Evolutionary conservation across 345 rosid genomes (phyloP), one percentile per base, ranked within the genome.

Genomic region (Brassica juncea): DNA sequence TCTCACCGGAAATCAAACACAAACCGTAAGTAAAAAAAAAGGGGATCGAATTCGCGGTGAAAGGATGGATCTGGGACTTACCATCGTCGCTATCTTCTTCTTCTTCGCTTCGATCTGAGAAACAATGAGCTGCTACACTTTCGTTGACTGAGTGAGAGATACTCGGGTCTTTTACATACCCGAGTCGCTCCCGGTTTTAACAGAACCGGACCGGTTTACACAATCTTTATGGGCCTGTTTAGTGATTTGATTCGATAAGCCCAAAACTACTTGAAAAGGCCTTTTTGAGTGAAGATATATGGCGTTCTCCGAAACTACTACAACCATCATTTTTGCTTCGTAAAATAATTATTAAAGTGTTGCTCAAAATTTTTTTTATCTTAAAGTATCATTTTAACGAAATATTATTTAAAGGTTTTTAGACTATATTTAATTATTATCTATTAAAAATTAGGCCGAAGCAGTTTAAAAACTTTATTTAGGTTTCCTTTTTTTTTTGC

Each of bases 31-130:
- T 60, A 59, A 47, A 39, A 15, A 47, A 3, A 15, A 4, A 4
- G 11, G 12, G 14, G 19, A 68, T 27, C 16, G 5, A 49, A 23
- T 16, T n/a, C 32, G 1, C 3, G 3, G 14, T 2, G 16, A 42
- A 0, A 0, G 23, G 15, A 59, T 15, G 10, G 64, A 80, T 73
- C 66, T 74, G 28, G 66, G 42, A 35, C 4, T 73, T 28, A 80
- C 82, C 82, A 80, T 80, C 68, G 64, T 47, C 57, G 16, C 16
- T 47, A 11, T 66, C 42, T 67, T 67, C 55, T 23, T 59, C 74
- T 66, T 68, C 74, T 68, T 73, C 78, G 68, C 42, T 66, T 79
- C 74, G 78, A 79, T 79, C 73, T 67, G 78, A 59, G 9, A 34
- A 54, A 77, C 71, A 27, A 77, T 7, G 71, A 47, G 12, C 3